Evolutionary conservation across 495 filamentous ascomycete genomes (phyloP).

Genomic region (Tuber melanosporum): DNA sequence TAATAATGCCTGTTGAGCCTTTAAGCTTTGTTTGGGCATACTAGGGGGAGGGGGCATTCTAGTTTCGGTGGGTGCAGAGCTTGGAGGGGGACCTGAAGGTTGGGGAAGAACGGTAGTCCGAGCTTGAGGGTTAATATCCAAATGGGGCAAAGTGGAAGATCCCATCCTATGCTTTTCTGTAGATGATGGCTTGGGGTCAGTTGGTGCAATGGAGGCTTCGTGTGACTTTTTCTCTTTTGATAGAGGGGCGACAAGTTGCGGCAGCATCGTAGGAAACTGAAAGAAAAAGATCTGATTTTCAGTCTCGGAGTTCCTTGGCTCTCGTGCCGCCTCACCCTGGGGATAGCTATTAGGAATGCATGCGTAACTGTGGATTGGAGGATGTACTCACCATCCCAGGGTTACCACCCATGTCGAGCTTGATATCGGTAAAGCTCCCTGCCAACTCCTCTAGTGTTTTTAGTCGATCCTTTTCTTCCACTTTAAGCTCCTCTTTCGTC

Average conservation of each 20-base stretch:
- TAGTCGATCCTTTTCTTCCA: conserved; percentile 34
- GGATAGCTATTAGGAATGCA: background rate
- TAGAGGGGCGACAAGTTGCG: conserved; percentile 20
- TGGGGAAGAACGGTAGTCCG: background rate
- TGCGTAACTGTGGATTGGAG: too few species aligned
- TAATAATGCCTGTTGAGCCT: conserved; percentile 24
- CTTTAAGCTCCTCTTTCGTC: conserved; percentile 34
- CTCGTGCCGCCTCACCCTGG: background rate
- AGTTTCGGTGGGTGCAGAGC: background rate
- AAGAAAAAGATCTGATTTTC: conserved; percentile 42
- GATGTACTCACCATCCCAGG: conserved; percentile 21
- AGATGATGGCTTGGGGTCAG: background rate
- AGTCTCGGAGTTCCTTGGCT: conserved; percentile 28
- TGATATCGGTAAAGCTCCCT: conserved; percentile 18
- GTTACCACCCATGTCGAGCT: conserved; percentile 25
- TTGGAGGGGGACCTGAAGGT: background rate
- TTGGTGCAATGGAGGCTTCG: background rate
- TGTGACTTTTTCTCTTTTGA: conserved; percentile 1
- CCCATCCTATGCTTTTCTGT: background rate
- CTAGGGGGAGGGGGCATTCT: conserved; percentile 11
- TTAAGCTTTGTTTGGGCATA: conserved; percentile 19
- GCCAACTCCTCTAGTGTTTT: conserved; percentile 35
- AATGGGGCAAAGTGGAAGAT: background rate
- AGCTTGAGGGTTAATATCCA: background rate
- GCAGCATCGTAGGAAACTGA: conserved; percentile 40